Base-by-base conservation (phyloP, 768 basidiomycete genomes). In the Russula griseocarnosa region DNA sequence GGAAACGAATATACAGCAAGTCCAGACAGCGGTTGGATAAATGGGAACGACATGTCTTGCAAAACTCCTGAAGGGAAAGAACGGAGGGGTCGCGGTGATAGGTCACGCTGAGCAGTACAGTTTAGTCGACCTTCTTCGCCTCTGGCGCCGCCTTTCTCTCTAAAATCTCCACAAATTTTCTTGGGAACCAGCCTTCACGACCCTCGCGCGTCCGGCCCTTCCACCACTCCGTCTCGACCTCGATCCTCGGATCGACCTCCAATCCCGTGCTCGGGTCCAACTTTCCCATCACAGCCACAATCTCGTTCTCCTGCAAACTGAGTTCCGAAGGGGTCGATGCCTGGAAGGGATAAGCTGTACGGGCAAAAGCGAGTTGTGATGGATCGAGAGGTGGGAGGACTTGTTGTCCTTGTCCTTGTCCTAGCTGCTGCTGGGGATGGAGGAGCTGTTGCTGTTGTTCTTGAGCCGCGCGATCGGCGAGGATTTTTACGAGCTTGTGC, bases 111-210 rank as follows among this genome's bases (percentile, higher is more conserved):
- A 3, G 14, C 14, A 38, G 11, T 11, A 34, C 36, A 36, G 16
- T 40, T 71, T 68, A 81, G 36, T 80, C 75, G 9, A 77, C 68
- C 69, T 79, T 80, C 71, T 80, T 81, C 6, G 68, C 69, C 60
- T 76, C 68, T 1, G 65, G 30, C 24, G 53, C 78, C 24, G 53
- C 78, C 69, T 71, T 73, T 70, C 81, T 78, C 70, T 81, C 84
- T 61, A 90, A 74, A 4, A 89, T 78, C 73, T 92, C 83, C 4
- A 95, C 92, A 83, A 89, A 95, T 68, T 89, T 93, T 62, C 79
- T 82, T 2, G 95, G 95, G 81, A 98, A 97, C 93, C 94, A 98
- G 0, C 95, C 95, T 69, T 91, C 86, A 68, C 88, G 80, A 0
- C 95, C 95, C 68, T 97, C 94, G 62, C 95, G 80, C 65, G 91